These are phyloP conservation scores for Fonsecaea erecta DNA, from an alignment of 2,329 filamentous ascomycete species.

Conservation along the genomic window DNA sequence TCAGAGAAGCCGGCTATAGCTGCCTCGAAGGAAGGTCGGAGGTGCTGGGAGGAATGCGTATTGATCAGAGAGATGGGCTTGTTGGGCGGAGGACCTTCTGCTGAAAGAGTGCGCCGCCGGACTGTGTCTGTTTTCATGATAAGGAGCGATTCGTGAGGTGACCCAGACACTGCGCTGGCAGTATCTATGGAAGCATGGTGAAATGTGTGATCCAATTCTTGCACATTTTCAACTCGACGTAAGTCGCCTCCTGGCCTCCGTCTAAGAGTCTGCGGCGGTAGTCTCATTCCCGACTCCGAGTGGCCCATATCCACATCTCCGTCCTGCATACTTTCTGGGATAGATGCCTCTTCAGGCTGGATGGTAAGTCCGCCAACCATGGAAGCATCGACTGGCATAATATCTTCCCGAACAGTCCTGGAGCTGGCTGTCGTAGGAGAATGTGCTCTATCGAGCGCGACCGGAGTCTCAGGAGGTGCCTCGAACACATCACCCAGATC, in stretches of 20 bases:
- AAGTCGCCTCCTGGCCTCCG: slow-evolving; percentile 76
- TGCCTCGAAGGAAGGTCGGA: slow-evolving; percentile 77
- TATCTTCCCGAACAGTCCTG: slow-evolving; percentile 11
- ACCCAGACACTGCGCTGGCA: slow-evolving; percentile 42
- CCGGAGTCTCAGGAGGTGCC: neutral
- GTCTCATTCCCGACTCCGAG: slow-evolving; percentile 25
- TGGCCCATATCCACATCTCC: neutral
- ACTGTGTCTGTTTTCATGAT: slow-evolving; percentile 36
- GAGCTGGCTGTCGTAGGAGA: slow-evolving; percentile 29
- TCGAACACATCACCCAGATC: neutral
- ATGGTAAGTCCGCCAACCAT: neutral
- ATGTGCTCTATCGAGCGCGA: slow-evolving; percentile 4
- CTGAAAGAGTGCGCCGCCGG: slow-evolving; percentile 32
- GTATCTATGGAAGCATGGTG: slow-evolving; percentile 47
- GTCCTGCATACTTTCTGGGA: neutral
- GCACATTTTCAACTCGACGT: slow-evolving; percentile 68
- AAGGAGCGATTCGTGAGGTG: slow-evolving; percentile 37
- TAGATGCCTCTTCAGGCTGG: neutral
- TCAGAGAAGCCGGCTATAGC: slow-evolving; percentile 85
- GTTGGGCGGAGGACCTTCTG: slow-evolving; percentile 37
- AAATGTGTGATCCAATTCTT: slow-evolving; percentile 59
- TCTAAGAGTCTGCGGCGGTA: slow-evolving; percentile 62
- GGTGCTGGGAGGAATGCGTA: slow-evolving; percentile 61
- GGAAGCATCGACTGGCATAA: neutral
- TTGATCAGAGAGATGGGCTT: slow-evolving; percentile 50